phyloP scores from a whole-genome alignment of 352 stramenopile genomes.

The Saprolegnia parasitica region DNA sequence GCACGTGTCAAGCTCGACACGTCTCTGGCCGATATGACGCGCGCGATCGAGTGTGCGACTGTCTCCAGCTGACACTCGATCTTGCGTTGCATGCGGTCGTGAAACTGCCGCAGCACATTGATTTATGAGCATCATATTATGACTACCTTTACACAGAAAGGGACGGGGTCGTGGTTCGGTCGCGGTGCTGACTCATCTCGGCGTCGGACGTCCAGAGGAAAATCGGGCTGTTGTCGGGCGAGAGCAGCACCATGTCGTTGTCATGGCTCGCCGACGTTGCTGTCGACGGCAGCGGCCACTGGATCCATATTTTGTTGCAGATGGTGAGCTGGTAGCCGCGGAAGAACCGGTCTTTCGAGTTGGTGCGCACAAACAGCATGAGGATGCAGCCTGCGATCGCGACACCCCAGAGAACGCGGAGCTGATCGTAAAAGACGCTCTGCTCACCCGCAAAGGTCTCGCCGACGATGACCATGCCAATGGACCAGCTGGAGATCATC shows the following conservation, averaged over 20 bases:
- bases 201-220: neutral
- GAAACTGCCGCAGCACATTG: too few relatives aligned
- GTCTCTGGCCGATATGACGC: neutral
- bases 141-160: neutral
- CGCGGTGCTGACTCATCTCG: neutral
- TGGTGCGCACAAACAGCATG: constrained; percentile 29
- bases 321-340: constrained; percentile 22
- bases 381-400: constrained; percentile 8
- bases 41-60: too few relatives aligned
- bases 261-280: neutral
- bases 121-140: too few relatives aligned
- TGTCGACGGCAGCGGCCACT: neutral
- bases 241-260: neutral
- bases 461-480: neutral
- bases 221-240: neutral
- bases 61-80: too few relatives aligned
- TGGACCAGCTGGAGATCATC: constrained; percentile 6
- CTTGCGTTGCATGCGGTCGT: too few relatives aligned
- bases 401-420: neutral
- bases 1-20: neutral
- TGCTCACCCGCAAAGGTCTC: neutral
- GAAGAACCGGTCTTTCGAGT: constrained; percentile 28
- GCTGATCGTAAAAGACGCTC: neutral
- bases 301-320: neutral
- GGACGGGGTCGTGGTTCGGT: neutral